These are phyloP conservation scores for Barbatosphaeria neglecta DNA, from an alignment of 495 filamentous ascomycete species.

Conservation along the genomic window DNA sequence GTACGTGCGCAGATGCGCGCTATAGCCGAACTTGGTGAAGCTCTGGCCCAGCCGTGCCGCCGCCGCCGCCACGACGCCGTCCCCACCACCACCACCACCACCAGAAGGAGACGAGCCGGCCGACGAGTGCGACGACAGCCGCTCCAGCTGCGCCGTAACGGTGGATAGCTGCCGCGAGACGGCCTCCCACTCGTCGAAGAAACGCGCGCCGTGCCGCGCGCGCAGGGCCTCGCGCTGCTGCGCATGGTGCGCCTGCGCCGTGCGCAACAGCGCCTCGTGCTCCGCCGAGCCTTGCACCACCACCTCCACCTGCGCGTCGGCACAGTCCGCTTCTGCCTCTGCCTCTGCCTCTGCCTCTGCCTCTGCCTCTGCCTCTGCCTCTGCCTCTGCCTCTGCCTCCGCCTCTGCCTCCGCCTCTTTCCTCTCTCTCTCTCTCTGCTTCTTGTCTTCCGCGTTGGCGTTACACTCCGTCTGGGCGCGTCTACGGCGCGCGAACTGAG, in stretches of 20 bases:
- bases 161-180: constrained; percentile 35
- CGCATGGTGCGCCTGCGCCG: constrained; percentile 38
- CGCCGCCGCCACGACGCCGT: neutral
- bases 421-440: neutral
- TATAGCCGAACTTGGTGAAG: constrained; percentile 47
- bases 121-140: constrained; percentile 37
- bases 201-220: constrained; percentile 28
- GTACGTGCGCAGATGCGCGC: constrained; percentile 39
- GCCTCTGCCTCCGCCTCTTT: no score
- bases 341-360: no score
- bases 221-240: constrained; percentile 27
- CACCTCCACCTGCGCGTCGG: constrained; percentile 32
- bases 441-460: neutral
- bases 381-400: no score
- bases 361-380: neutral
- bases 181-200: constrained; percentile 39
- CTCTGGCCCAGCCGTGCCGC: constrained; percentile 34
- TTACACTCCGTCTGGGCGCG: no score
- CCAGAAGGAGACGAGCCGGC: neutral
- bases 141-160: constrained; percentile 38
- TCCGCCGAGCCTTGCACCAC: constrained; percentile 42
- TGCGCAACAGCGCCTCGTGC: constrained; percentile 38
- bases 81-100: no score
- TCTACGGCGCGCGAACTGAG: constrained; percentile 25
- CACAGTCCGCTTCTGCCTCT: no score